Percentiles rank a stretch among this genome's conserved stretches.
phyloP scores from a whole-genome alignment of 2,329 filamentous ascomycete species.

The Lecanicillium sp. region DNA sequence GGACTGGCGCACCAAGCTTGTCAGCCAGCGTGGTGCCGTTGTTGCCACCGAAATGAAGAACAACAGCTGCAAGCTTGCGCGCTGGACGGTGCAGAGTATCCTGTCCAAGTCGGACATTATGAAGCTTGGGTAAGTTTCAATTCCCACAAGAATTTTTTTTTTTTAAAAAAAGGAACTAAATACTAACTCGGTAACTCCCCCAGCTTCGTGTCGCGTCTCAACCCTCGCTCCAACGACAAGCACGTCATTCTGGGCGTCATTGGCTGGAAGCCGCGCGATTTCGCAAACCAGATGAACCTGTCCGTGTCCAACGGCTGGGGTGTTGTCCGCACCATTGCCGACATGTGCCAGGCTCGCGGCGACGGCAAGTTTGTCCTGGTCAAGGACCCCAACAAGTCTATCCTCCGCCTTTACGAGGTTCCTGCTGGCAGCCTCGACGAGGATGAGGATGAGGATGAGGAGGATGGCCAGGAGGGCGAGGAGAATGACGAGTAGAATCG shows the following conservation, averaged over 20 bases:
- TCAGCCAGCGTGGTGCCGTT: conserved; percentile 89
- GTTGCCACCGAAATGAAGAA: conserved; percentile 99
- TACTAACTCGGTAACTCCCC: conserved; percentile 18
- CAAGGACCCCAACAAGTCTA: conserved; percentile 94
- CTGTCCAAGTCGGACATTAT: conserved; percentile 95
- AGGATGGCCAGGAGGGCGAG: conserved; percentile 38
- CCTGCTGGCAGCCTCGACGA: conserved; percentile 86
- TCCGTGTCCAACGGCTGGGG: conserved; percentile 97
- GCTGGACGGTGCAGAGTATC: conserved; percentile 96
- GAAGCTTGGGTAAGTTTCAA: conserved; percentile 76
- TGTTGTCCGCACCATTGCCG: conserved; percentile 94
- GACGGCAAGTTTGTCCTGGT: conserved; percentile 74
- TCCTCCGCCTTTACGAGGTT: conserved; percentile 87
- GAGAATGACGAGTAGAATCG: conserved; percentile 23
- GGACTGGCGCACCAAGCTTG: conserved; percentile 94
- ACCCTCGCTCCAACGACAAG: conserved; percentile 85
- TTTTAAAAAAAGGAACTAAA: background rate
- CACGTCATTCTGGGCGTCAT: conserved; percentile 94
- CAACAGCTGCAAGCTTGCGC: conserved; percentile 96
- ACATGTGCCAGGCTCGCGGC: conserved; percentile 75
- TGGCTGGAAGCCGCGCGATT: conserved; percentile 96
- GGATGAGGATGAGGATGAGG: conserved; percentile 63
- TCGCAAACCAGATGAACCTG: conserved; percentile 95
- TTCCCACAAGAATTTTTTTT: background rate
- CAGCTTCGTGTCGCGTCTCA: conserved; percentile 90